Evolutionary conservation across 345 rosid genomes (phyloP), one percentile per base, ranked within the genome.

Genomic region (Ceriops zippeliana): DNA sequence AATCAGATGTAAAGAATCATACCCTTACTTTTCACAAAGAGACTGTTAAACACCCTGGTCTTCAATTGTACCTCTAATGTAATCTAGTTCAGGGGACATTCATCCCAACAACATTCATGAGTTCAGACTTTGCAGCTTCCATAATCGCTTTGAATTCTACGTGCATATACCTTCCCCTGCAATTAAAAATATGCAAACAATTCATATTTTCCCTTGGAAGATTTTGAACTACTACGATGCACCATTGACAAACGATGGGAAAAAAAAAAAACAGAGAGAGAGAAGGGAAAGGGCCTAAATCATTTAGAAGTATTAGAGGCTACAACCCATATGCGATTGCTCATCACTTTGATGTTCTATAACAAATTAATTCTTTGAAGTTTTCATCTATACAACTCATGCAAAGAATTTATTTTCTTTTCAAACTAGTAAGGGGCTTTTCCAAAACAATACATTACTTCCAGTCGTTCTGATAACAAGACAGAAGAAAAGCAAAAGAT

Each of bases 121-220:
- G 85, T 77, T 91, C 98, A 60, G 81, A 74, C 83, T 83, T 86
- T 13, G 97, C 98, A 17, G 95, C 96, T 71, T 91, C 90, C 86
- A 89, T 89, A 65, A 93, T 66, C 28, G 71, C 86, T 62, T 84
- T 77, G 75, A 93, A 91, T 61, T 89, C 96, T 51, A 86, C 72
- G 13, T 81, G 78, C 57, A 61, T 79, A 72, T 93, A 91, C 76
- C 98, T 82, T 76, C 90, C 96, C 97, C 97, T 89, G 85, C 74
- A 80, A 62, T 30, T 52, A 37, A 58, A 35, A 30, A 68, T 65
- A 62, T 58, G 58, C 63, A 62, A 24, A 20, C 26, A 22, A 27
- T 27, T 73, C 58, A 72, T 62, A 21, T 66, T 54, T 61, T 28
- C 16, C 37, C 31, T 27, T 27, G 49, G 31, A 61, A 24, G 52